phyloP scores from a whole-genome alignment of 2,329 filamentous ascomycete species.

The Colletotrichum brevisporum region DNA sequence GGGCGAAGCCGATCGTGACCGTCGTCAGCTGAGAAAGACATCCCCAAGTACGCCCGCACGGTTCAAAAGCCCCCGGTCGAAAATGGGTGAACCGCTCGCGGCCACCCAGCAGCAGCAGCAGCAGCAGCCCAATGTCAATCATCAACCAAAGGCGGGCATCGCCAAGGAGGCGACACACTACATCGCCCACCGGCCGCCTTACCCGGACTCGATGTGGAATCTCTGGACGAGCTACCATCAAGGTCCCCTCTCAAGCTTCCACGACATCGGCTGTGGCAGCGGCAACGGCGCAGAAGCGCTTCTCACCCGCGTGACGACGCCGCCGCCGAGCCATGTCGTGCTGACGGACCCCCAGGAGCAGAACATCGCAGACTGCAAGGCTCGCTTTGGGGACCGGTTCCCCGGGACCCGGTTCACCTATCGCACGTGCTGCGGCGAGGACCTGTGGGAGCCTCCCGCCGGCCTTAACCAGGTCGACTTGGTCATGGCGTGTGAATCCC shows the following conservation, averaged over 20 bases:
- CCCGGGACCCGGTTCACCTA: constrained; percentile 21
- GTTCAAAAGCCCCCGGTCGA: constrained; percentile 6
- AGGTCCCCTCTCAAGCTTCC: constrained; percentile 14
- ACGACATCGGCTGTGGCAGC: constrained; percentile 24
- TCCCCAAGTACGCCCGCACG: not conserved
- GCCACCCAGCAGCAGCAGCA: not conserved
- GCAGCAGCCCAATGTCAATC: not conserved
- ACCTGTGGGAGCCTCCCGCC: constrained; percentile 4
- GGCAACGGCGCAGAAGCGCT: constrained; percentile 23
- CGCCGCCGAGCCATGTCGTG: constrained; percentile 16
- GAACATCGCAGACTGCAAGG: constrained; percentile 17
- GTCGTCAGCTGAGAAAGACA: not conserved
- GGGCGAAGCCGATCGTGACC: not conserved
- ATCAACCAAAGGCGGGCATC: constrained; percentile 9
- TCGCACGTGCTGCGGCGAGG: constrained; percentile 17
- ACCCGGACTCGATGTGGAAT: constrained; percentile 31
- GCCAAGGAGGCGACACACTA: constrained; percentile 32
- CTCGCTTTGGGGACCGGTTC: constrained; percentile 15
- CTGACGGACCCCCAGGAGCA: constrained; percentile 24
- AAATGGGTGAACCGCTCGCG: constrained; percentile 12
- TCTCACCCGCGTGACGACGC: not conserved
- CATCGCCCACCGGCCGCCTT: constrained; percentile 26
- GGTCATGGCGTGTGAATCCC: constrained; percentile 28
- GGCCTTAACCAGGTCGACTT: constrained; percentile 14
- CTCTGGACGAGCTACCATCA: constrained; percentile 25